Evolutionary conservation across 1,139 yeast genomes (phyloP).

Genomic region (Sugiyamaella pinicola): DNA sequence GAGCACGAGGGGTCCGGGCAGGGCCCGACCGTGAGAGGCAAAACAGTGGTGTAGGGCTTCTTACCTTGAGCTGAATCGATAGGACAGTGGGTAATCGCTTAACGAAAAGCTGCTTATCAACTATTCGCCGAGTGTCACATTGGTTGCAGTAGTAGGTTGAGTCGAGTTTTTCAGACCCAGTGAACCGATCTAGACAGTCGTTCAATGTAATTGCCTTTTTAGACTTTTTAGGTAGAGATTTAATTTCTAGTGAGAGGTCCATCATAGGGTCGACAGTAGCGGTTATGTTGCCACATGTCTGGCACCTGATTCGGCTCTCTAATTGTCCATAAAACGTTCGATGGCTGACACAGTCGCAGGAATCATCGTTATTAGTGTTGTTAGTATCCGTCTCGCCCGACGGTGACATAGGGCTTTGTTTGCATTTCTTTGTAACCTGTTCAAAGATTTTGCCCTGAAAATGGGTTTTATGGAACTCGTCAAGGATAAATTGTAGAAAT

Average conservation of each 20-base stretch:
- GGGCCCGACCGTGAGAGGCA: no score
- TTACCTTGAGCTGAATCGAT: conserved; percentile 71
- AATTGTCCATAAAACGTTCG: conserved; percentile 74
- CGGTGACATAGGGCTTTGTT: conserved; percentile 16
- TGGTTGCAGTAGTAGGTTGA: conserved; percentile 66
- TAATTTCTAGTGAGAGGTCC: conserved; percentile 76
- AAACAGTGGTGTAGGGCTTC: not conserved
- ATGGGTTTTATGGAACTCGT: conserved; percentile 65
- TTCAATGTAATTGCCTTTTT: conserved; percentile 44
- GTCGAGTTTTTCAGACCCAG: conserved; percentile 75
- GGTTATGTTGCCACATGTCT: conserved; percentile 64
- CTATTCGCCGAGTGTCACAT: conserved; percentile 64
- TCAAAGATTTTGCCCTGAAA: conserved; percentile 26
- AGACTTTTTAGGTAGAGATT: conserved; percentile 22
- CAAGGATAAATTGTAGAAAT: conserved; percentile 86
- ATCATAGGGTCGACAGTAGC: conserved; percentile 84
- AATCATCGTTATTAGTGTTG: conserved; percentile 27
- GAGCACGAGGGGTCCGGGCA: no score
- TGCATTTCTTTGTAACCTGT: conserved; percentile 21
- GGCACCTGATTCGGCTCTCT: conserved; percentile 74
- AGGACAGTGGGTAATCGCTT: conserved; percentile 74
- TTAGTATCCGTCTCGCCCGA: no score
- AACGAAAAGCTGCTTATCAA: conserved; percentile 70
- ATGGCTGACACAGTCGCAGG: conserved; percentile 80
- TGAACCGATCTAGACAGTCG: conserved; percentile 75